Percentiles rank a stretch among this genome's conserved stretches.
These are phyloP conservation scores for Trametes polyzona DNA, from an alignment of 1,284 basidiomycete genomes.

Conservation along the genomic window DNA sequence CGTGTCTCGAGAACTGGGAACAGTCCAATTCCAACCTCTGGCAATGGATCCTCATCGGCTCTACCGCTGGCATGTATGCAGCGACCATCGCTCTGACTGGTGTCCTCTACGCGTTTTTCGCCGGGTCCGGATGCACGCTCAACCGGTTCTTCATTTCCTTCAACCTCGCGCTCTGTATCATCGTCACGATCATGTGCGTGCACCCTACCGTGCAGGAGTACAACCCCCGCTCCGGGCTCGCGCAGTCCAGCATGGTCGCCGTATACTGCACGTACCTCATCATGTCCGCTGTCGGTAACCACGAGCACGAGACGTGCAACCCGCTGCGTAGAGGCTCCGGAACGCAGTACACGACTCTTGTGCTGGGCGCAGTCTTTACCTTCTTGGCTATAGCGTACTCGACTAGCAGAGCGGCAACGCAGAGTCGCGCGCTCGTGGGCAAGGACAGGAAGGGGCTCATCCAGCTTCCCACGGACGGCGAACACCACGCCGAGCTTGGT, in stretches of 20 bases:
- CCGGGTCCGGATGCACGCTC: conserved; percentile 82
- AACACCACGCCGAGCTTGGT: conserved; percentile 66
- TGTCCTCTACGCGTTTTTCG: conserved; percentile 92
- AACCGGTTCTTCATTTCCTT: conserved; percentile 97
- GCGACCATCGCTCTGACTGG: conserved; percentile 85
- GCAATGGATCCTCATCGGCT: conserved; percentile 96
- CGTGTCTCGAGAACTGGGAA: conserved; percentile 96
- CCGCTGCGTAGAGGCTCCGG: conserved; percentile 71
- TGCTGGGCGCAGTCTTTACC: conserved; percentile 94
- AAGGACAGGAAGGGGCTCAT: conserved; percentile 68
- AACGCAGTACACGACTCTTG: conserved; percentile 86
- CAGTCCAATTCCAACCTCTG: conserved; percentile 86
- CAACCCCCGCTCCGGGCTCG: conserved; percentile 94
- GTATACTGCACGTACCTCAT: conserved; percentile 97
- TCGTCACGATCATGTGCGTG: conserved; percentile 86
- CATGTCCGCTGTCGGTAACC: conserved; percentile 94
- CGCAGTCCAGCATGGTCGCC: conserved; percentile 95
- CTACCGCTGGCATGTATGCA: conserved; percentile 89
- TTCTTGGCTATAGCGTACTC: conserved; percentile 99
- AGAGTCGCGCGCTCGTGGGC: conserved; percentile 89
- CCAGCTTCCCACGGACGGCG: conserved; percentile 60
- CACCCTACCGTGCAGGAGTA: conserved; percentile 90
- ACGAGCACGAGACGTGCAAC: conserved; percentile 87
- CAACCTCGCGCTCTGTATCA: conserved; percentile 83
- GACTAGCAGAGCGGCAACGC: conserved; percentile 94